Percentiles rank a stretch among this genome's conserved stretches.
These are phyloP conservation scores for Zygoascus ofunaensis DNA, from an alignment of 805 yeast genomes.

Conservation along the genomic window DNA sequence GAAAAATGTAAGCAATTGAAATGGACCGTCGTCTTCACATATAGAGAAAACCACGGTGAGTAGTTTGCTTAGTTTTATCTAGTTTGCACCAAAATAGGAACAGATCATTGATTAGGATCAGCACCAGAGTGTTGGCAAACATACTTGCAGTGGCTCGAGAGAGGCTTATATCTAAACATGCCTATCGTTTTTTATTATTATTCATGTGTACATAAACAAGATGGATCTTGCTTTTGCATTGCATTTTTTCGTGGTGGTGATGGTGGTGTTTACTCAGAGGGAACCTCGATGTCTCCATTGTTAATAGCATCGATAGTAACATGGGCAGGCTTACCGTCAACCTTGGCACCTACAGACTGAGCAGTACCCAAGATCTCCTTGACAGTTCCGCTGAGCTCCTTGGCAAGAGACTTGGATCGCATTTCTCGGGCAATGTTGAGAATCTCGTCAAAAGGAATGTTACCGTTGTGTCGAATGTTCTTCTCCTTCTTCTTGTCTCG, in stretches of 20 bases:
- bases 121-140: conserved; percentile 96
- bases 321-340: conserved; percentile 98
- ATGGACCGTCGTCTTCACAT: conserved; percentile 58
- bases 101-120: conserved; percentile 52
- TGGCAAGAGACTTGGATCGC: conserved; percentile 97
- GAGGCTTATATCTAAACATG: not conserved
- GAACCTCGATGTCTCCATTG: conserved; percentile 88
- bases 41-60: conserved; percentile 51
- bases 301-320: conserved; percentile 97
- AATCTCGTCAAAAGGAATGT: conserved; percentile 94
- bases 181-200: conserved; percentile 3
- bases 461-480: conserved; percentile 99
- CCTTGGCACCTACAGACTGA: conserved; percentile 99
- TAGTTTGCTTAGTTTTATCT: conserved; percentile 56
- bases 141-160: conserved; percentile 9
- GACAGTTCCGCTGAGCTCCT: conserved; percentile 90
- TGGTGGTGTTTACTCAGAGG: conserved; percentile 15
- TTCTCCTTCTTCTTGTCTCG: conserved; percentile 99
- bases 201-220: conserved; percentile 10
- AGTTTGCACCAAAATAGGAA: conserved; percentile 90
- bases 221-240: not conserved
- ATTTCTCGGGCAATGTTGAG: conserved; percentile 94
- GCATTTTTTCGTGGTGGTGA: conserved; percentile 2
- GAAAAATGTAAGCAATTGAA: conserved; percentile 43
- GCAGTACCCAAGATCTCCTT: conserved; percentile 99